Conservation (phyloP, 768 basidiomycete species). For the Mycena crocata region DNA sequence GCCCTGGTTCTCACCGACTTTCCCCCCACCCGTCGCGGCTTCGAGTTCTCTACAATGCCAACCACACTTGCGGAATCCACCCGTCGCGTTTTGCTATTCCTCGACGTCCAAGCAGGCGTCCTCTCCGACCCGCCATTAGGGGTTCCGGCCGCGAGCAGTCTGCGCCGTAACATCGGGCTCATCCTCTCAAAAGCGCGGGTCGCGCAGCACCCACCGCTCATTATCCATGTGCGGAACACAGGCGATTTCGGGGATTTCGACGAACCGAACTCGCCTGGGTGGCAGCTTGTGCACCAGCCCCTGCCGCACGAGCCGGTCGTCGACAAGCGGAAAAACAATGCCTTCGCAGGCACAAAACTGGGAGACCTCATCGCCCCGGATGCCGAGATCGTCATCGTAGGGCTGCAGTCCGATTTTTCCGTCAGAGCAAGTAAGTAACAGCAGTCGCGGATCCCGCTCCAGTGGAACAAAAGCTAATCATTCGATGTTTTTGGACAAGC, state of each 20-base stretch:
- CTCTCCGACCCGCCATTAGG: slow-evolving; percentile 50
- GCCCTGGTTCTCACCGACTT: not conserved
- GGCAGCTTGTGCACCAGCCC: slow-evolving; percentile 70
- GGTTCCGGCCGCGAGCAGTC: slow-evolving; percentile 48
- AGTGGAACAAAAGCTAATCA: slow-evolving; percentile 4
- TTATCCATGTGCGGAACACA: slow-evolving; percentile 76
- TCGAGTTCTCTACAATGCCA: no score
- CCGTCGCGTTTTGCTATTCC: slow-evolving; percentile 56
- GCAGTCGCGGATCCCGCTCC: not conserved
- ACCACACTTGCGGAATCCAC: no score
- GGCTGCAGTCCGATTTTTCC: slow-evolving; percentile 77
- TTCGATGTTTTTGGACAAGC: slow-evolving; percentile 45
- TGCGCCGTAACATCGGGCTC: slow-evolving; percentile 51
- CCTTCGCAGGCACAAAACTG: slow-evolving; percentile 70
- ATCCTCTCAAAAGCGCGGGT: slow-evolving; percentile 56
- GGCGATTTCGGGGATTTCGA: slow-evolving; percentile 73
- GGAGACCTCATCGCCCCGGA: slow-evolving; percentile 59
- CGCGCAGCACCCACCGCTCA: slow-evolving; percentile 61
- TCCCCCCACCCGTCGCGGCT: not conserved
- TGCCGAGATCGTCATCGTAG: slow-evolving; percentile 74
- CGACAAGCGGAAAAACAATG: slow-evolving; percentile 79
- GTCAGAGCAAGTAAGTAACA: slow-evolving; percentile 57
- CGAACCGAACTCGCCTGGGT: slow-evolving; percentile 65
- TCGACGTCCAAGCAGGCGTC: slow-evolving; percentile 55
- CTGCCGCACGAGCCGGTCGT: slow-evolving; percentile 63